These are phyloP conservation scores for Viola odorata DNA, from an alignment of 345 rosid species.

Conservation along the genomic window DNA sequence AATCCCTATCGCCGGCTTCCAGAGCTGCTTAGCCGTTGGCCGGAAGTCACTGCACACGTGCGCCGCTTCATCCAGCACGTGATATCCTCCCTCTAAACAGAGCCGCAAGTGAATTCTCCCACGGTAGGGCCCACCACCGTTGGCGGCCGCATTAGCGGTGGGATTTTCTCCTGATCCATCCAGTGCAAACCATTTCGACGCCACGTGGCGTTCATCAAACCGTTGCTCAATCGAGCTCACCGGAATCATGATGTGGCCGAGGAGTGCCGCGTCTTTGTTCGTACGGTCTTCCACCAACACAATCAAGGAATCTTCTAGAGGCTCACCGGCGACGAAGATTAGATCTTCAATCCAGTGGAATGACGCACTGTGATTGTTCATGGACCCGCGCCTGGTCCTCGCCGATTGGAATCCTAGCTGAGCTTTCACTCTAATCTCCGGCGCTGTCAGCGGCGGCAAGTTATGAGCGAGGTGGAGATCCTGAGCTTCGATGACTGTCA, in stretches of 20 bases:
- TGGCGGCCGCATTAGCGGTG: conserved; percentile 13
- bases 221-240: conserved; percentile 73
- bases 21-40: conserved; percentile 92
- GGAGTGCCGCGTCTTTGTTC: conserved; percentile 38
- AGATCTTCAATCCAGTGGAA: conserved; percentile 91
- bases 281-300: conserved; percentile 76
- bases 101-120: conserved; percentile 71
- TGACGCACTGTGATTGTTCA: conserved; percentile 62
- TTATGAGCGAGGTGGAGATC: conserved; percentile 70
- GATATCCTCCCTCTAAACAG: conserved; percentile 96
- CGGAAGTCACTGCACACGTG: conserved; percentile 97
- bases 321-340: conserved; percentile 87
- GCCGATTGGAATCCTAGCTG: conserved; percentile 77
- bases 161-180: conserved; percentile 31
- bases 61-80: conserved; percentile 97
- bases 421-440: conserved; percentile 74
- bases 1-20: conserved; percentile 90
- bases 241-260: conserved; percentile 61
- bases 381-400: conserved; percentile 69
- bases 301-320: conserved; percentile 68
- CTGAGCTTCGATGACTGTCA: conserved; percentile 82
- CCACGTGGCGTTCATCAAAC: conserved; percentile 66
- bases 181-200: conserved; percentile 63
- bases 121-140: conserved; percentile 33
- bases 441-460: conserved; percentile 79